Conservation (phyloP, 805 yeast species). For the Saccharomycopsis malanga region DNA sequence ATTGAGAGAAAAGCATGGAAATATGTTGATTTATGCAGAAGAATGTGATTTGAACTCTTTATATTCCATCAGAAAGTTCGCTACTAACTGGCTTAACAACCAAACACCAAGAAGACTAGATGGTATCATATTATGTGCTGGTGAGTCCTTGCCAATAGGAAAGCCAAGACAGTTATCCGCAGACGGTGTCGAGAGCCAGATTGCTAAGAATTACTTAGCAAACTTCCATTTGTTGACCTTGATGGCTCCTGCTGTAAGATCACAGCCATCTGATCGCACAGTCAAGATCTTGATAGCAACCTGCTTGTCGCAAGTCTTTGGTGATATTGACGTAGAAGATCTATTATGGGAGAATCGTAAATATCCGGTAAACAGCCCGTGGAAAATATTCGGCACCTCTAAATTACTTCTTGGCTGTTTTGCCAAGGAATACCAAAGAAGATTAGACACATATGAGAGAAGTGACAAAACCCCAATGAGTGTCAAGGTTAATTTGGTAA, state of each 20-base stretch:
- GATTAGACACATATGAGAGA: constrained; percentile 50
- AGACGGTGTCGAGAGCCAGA: constrained; percentile 85
- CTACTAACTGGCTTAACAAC: constrained; percentile 90
- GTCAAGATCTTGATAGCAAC: constrained; percentile 75
- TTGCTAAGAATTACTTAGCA: constrained; percentile 74
- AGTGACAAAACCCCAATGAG: constrained; percentile 63
- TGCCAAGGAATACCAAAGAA: constrained; percentile 71
- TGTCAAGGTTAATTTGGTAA: constrained; percentile 65
- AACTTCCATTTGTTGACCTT: constrained; percentile 77
- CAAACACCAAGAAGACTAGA: constrained; percentile 87
- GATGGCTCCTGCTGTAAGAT: constrained; percentile 73
- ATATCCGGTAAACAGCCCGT: constrained; percentile 59
- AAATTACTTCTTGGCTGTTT: constrained; percentile 70
- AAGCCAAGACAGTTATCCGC: constrained; percentile 53
- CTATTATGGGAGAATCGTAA: constrained; percentile 52
- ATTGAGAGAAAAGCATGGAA: constrained; percentile 60
- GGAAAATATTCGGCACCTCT: constrained; percentile 75
- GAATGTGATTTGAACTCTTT: constrained; percentile 73
- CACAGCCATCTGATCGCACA: constrained; percentile 93
- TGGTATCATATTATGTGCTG: constrained; percentile 84
- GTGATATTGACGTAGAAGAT: constrained; percentile 53
- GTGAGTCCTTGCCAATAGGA: constrained; percentile 68
- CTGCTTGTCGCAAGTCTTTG: constrained; percentile 74
- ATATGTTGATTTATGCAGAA: constrained; percentile 82
- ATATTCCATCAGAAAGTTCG: constrained; percentile 76